A percentile compares a stretch with the other conserved stretches of the same genome.
phyloP scores from a whole-genome alignment of 1,139 yeast genomes.

The Protomyces macrosporus region DNA sequence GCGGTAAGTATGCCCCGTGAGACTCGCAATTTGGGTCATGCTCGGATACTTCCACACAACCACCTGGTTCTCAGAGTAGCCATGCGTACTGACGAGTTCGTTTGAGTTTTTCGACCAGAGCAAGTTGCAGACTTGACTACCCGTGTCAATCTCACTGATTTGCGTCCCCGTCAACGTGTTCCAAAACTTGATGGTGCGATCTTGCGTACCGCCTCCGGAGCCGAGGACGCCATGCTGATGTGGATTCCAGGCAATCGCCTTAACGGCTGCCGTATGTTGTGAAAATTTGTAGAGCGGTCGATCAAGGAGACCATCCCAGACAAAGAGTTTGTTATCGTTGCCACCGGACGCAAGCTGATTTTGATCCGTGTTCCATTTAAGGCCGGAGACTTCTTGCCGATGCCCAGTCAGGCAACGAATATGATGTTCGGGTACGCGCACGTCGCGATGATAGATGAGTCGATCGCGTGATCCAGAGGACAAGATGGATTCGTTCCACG shows the following conservation, averaged over 20 bases:
- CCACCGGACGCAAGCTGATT: constrained; percentile 65
- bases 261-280: constrained; percentile 92
- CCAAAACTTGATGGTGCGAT: constrained; percentile 86
- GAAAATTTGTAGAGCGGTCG: constrained; percentile 67
- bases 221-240: constrained; percentile 91
- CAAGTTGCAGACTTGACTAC: constrained; percentile 91
- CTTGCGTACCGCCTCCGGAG: constrained; percentile 97
- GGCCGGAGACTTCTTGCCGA: constrained; percentile 93
- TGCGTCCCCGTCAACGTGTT: constrained; percentile 74
- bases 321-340: constrained; percentile 70
- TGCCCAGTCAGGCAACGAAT: constrained; percentile 68
- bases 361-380: constrained; percentile 87
- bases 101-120: constrained; percentile 90
- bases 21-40: constrained; percentile 86
- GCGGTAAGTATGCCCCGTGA: constrained; percentile 91
- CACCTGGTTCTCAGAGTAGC: constrained; percentile 84
- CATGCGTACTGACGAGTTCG: constrained; percentile 92
- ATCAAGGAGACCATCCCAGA: constrained; percentile 78
- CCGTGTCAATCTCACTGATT: constrained; percentile 77
- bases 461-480: constrained; percentile 86
- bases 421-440: constrained; percentile 77
- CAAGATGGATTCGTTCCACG: constrained; percentile 90
- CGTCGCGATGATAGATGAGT: constrained; percentile 81
- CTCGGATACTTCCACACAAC: constrained; percentile 93
- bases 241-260: constrained; percentile 96